Evolutionary conservation across 495 filamentous ascomycete species (phyloP).

Genomic region (Lentithecium fluviatile): DNA sequence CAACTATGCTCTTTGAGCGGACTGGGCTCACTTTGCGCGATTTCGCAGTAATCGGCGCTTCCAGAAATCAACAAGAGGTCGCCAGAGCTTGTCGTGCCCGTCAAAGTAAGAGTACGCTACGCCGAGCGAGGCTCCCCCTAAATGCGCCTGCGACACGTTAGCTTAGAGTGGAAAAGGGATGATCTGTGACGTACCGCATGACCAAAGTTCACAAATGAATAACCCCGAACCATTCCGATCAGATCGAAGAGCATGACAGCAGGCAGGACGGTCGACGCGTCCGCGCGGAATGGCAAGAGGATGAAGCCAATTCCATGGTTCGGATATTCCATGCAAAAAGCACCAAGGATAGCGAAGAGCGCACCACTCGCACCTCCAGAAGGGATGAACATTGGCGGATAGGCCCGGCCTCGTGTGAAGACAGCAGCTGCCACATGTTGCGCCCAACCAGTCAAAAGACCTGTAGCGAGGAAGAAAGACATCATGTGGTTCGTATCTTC

Average conservation of each 20-base stretch:
- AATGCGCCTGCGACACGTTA: slow-evolving; percentile 19
- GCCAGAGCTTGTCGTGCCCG: slow-evolving; percentile 20
- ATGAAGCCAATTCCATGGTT: slow-evolving; percentile 15
- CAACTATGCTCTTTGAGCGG: too few relatives aligned
- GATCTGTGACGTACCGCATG: slow-evolving; percentile 17
- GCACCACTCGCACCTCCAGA: slow-evolving; percentile 30
- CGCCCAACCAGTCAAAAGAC: slow-evolving; percentile 8
- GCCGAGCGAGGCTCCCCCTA: slow-evolving; percentile 15
- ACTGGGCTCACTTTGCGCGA: too few relatives aligned
- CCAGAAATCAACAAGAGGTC: slow-evolving; percentile 16
- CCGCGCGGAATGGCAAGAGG: slow-evolving; percentile 14
- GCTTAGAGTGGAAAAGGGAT: background rate
- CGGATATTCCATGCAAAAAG: slow-evolving; percentile 20
- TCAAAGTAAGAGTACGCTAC: slow-evolving; percentile 22
- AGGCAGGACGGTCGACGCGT: slow-evolving; percentile 2
- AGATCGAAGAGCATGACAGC: slow-evolving; percentile 24
- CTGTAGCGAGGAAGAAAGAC: slow-evolving; percentile 17
- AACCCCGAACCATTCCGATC: slow-evolving; percentile 6
- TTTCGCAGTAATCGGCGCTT: background rate
- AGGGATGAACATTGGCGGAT: background rate
- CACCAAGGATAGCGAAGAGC: slow-evolving; percentile 15
- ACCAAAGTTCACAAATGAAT: slow-evolving; percentile 4
- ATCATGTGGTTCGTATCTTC: slow-evolving; percentile 12
- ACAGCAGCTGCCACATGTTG: slow-evolving; percentile 10
- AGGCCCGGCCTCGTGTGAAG: background rate